Evolutionary conservation across 2,329 filamentous ascomycete species (phyloP).

Genomic region (Clarireedia hainanense): DNA sequence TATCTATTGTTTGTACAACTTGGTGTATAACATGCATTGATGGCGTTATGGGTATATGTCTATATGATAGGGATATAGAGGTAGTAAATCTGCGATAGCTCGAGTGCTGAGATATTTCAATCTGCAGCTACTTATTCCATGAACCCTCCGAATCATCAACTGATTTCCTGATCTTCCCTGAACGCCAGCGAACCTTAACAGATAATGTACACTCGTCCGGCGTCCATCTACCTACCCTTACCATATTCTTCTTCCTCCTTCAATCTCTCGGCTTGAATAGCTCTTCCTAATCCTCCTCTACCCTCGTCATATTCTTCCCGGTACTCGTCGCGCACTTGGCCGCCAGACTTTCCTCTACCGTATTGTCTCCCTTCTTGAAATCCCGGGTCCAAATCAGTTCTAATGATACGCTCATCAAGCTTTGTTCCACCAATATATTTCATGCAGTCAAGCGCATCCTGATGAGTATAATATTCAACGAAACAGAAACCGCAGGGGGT

Average conservation of each 20-base stretch:
- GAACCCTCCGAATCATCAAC: background rate
- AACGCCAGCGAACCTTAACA: background rate
- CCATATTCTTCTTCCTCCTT: constrained; percentile 54
- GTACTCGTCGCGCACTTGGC: constrained; percentile 96
- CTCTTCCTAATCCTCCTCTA: constrained; percentile 79
- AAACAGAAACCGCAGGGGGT: constrained; percentile 99
- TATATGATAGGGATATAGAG: constrained; percentile 15
- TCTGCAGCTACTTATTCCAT: constrained; percentile 2
- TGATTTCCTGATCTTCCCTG: constrained; percentile 3
- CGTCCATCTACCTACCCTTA: constrained; percentile 39
- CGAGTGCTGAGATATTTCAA: constrained; percentile 13
- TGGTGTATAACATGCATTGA: constrained; percentile 18
- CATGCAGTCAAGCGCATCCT: constrained; percentile 95
- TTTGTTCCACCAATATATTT: constrained; percentile 98
- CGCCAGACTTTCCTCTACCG: constrained; percentile 88
- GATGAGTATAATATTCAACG: constrained; percentile 97
- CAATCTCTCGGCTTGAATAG: constrained; percentile 56
- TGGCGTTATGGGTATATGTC: constrained; percentile 22
- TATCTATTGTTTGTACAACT: constrained; percentile 5
- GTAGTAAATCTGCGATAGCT: constrained; percentile 6
- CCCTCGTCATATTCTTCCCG: constrained; percentile 95
- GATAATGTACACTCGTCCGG: constrained; percentile 11
- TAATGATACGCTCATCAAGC: constrained; percentile 91
- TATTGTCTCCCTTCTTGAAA: constrained; percentile 96
- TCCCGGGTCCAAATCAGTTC: constrained; percentile 90